phyloP scores from a whole-genome alignment of 2,329 filamentous ascomycete genomes.

The Cercospora sesami region DNA sequence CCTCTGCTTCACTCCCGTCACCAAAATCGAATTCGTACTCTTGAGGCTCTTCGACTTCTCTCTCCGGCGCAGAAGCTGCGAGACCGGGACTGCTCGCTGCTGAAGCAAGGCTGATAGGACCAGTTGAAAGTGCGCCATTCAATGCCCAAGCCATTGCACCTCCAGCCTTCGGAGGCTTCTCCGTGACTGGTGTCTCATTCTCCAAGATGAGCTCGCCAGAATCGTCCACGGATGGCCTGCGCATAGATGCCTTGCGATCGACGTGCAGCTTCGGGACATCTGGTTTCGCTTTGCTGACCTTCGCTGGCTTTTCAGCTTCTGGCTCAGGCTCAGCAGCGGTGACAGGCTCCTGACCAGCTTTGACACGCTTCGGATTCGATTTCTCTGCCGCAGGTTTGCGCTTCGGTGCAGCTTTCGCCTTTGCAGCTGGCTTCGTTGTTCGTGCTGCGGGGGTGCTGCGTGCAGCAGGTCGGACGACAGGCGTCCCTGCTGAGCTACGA shows the following conservation, averaged over 20 bases:
- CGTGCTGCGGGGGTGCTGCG: constrained; percentile 24
- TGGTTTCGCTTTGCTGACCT: constrained; percentile 20
- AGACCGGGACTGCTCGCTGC: constrained; percentile 43
- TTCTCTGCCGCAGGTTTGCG: constrained; percentile 30
- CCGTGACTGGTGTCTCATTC: constrained; percentile 33
- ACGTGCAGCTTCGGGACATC: constrained; percentile 31
- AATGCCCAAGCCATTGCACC: constrained; percentile 36
- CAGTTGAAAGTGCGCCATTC: constrained; percentile 37
- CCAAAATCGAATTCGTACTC: constrained; percentile 37
- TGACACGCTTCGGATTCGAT: constrained; percentile 31
- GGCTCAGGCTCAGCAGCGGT: constrained; percentile 14
- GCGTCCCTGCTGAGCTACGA: constrained; percentile 31
- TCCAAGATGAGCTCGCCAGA: constrained; percentile 40
- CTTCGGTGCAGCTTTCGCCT: constrained; percentile 22
- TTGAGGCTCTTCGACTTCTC: constrained; percentile 19
- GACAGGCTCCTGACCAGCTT: constrained; percentile 29
- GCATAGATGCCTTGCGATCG: constrained; percentile 36
- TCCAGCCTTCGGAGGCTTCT: constrained; percentile 26
- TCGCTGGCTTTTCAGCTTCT: not conserved
- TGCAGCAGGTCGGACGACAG: constrained; percentile 22
- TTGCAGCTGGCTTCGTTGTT: constrained; percentile 19
- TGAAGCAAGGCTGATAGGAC: constrained; percentile 47
- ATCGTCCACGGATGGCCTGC: constrained; percentile 33
- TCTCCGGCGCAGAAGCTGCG: constrained; percentile 24
- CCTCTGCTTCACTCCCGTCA: constrained; percentile 25